These are phyloP conservation scores for Ogataea hybrid DNA, from an alignment of 1,139 yeast genomes.

Conservation along the genomic window DNA sequence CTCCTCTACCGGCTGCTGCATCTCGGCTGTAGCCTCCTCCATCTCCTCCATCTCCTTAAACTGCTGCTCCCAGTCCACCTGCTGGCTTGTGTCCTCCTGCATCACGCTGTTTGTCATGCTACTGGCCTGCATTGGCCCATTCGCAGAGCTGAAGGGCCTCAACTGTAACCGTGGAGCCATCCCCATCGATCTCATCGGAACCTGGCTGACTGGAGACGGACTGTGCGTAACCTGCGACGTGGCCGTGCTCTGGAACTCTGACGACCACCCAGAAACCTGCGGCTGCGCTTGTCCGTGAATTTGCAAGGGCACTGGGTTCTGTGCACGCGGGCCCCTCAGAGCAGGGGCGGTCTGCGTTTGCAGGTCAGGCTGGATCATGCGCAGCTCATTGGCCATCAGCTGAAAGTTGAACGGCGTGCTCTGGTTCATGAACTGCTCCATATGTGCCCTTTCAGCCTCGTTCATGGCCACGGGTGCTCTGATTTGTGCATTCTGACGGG, in stretches of 20 bases:
- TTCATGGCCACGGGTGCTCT: constrained; percentile 45
- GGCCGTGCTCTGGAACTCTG: constrained; percentile 17
- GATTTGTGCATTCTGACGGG: constrained; percentile 25
- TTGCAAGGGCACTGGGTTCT: background rate
- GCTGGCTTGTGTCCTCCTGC: constrained; percentile 10
- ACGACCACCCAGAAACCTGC: constrained; percentile 15
- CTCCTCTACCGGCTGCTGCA: constrained; percentile 14
- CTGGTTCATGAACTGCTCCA: constrained; percentile 55
- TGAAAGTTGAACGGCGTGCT: constrained; percentile 48
- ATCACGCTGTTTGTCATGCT: constrained; percentile 1
- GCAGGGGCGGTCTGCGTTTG: constrained; percentile 16
- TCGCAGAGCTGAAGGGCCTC: constrained; percentile 4
- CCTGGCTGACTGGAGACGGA: background rate
- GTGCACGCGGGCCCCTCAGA: constrained; percentile 1
- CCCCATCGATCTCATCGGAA: background rate
- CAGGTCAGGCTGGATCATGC: constrained; percentile 35
- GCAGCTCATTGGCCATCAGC: constrained; percentile 58
- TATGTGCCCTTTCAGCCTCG: constrained; percentile 45
- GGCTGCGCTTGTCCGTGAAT: constrained; percentile 4
- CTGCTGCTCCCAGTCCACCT: constrained; percentile 73
- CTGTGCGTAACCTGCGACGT: background rate
- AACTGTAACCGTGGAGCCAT: constrained; percentile 7
- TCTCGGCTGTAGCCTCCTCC: constrained; percentile 15
- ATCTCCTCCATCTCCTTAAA: constrained; percentile 67
- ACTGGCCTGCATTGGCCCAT: constrained; percentile 15